phyloP scores from a whole-genome alignment of 495 filamentous ascomycete genomes.

The Xylaria grammica region DNA sequence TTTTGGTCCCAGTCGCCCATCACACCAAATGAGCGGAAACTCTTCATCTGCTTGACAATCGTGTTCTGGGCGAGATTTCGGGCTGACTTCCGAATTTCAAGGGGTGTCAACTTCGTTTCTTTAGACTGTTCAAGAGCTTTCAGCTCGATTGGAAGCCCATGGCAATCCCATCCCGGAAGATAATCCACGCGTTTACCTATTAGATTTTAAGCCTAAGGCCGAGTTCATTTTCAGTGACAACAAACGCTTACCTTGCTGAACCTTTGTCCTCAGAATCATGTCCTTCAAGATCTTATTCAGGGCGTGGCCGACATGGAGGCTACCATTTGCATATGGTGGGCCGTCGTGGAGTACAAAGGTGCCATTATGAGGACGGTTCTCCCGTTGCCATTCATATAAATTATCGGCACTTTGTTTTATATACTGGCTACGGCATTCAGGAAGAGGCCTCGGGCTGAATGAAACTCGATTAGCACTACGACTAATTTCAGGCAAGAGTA shows the following conservation, averaged over 20 bases:
- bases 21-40: constrained; percentile 81
- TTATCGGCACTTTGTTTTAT: constrained; percentile 82
- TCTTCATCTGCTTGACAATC: constrained; percentile 78
- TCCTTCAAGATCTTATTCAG: constrained; percentile 98
- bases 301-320: constrained; percentile 95
- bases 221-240: neutral
- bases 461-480: constrained; percentile 27
- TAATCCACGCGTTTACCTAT: constrained; percentile 73
- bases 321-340: constrained; percentile 94
- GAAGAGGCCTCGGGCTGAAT: constrained; percentile 52
- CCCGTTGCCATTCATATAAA: constrained; percentile 83
- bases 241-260: constrained; percentile 65
- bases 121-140: constrained; percentile 76
- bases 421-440: constrained; percentile 60
- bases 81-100: constrained; percentile 71
- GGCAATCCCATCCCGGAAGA: constrained; percentile 96
- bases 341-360: constrained; percentile 92
- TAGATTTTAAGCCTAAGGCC: constrained; percentile 19
- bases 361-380: constrained; percentile 59
- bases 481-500: constrained; percentile 1
- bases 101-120: constrained; percentile 39
- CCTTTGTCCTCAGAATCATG: constrained; percentile 79
- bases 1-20: constrained; percentile 94
- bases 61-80: constrained; percentile 74
- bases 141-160: constrained; percentile 95